Evolutionary conservation across 768 basidiomycete species (phyloP), one percentile per base, ranked within the genome.

Genomic region (Amanita inopinata): DNA sequence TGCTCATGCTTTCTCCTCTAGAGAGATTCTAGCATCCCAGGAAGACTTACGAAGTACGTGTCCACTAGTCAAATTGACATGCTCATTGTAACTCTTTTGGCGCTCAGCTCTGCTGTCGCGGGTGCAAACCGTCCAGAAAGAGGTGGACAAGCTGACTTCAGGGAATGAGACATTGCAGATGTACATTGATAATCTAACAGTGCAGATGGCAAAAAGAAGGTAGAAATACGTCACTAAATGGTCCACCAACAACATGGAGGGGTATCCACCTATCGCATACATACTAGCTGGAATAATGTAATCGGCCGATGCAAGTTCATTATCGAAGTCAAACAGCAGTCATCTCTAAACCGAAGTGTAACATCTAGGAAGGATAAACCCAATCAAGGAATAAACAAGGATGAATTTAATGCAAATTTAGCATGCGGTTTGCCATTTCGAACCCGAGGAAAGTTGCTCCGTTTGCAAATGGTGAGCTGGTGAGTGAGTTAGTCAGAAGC

Each of bases 371-470:
- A n/a, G n/a, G n/a, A n/a, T n/a, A n/a, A n/a, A n/a, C n/a, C n/a
- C n/a, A n/a, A n/a, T n/a, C n/a, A n/a, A n/a, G n/a, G n/a, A n/a
- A n/a, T n/a, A n/a, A n/a, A n/a, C n/a, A n/a, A 28, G n/a, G 31
- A 31, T 10, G 31, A 40, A 25, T 25, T 55, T 46, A 59, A 33
- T 57, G 31, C 33, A 61, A 63, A 53, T 76, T 77, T 46, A 87
- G 63, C 32, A 77, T 49, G 34, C 91, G 74, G 63, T 78, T 90
- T 33, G 88, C 89, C 64, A 97, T 71, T 69, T 98, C 94, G 54
- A 92, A 97, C 1, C 89, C 92, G 44, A 94, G 76, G 73, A 97
- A 98, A 0, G 94, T 98, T 1, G 90, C 90, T 14, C 92, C 94
- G 52, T 97, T 98, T 8, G 93, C 93, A 54, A 96, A 94, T 0